Evolutionary conservation across 257 asterid species (phyloP).

Genomic region (Jacaranda copaia): DNA sequence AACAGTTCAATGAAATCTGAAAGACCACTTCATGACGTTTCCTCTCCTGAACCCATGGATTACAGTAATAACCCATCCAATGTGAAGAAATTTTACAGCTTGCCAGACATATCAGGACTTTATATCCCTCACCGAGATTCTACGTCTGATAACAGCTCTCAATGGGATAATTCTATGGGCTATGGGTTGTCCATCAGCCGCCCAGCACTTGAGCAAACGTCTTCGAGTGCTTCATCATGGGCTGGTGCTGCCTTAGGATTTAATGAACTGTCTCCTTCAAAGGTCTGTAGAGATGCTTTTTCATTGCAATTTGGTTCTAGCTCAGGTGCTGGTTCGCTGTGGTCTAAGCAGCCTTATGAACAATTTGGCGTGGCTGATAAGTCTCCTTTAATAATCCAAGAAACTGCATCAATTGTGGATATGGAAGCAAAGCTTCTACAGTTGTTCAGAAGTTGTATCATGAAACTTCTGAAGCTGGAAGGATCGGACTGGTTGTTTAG

Average conservation of each 20-base stretch:
- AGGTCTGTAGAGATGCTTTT: conserved; percentile 65
- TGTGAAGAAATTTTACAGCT: conserved; percentile 80
- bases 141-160: conserved; percentile 49
- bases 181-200: conserved; percentile 56
- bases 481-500: conserved; percentile 91
- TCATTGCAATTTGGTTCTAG: conserved; percentile 57
- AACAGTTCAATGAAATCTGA: conserved; percentile 74
- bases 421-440: conserved; percentile 84
- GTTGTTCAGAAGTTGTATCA: conserved; percentile 80
- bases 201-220: conserved; percentile 49
- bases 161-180: conserved; percentile 50
- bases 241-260: conserved; percentile 59
- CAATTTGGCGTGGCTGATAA: conserved; percentile 91
- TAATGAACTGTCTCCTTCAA: conserved; percentile 57
- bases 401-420: conserved; percentile 54
- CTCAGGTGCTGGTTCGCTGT: conserved; percentile 66
- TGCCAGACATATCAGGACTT: conserved; percentile 92
- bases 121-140: conserved; percentile 63
- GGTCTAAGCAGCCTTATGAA: conserved; percentile 90
- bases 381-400: conserved; percentile 54
- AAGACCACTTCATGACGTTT: conserved; percentile 52
- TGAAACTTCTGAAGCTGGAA: conserved; percentile 85
- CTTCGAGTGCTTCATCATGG: conserved; percentile 52
- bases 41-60: conserved; percentile 60
- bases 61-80: conserved; percentile 45